Base-by-base conservation (phyloP, 164 flowering plant genomes). In the Liquidambar formosana region DNA sequence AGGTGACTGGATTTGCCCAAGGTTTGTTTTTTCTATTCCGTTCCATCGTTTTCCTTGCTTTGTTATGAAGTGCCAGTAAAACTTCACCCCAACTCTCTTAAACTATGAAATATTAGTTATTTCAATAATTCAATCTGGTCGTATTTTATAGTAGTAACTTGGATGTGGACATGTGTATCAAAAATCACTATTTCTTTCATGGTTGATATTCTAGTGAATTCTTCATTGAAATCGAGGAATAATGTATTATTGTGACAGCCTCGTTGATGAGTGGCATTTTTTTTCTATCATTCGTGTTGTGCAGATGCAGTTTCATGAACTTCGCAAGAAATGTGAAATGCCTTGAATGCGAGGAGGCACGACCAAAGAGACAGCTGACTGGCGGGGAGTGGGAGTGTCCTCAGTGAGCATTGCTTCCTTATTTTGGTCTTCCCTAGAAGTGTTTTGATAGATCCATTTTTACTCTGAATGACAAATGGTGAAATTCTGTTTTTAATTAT, bases 331-430 rank as follows among this genome's bases (percentile, higher is more conserved):
- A 95, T 73, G 58, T 72, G 66, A 88, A 88, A 77, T 95, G 99
- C 77, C 92, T 85, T 57, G 88, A 93, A 64, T 95, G 99, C 63
- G 80, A 88, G 70, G 97, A 88, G 75, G 77, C 83, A 56, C 80
- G 98, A 43, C 98, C 98, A 48, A 85, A 80, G 80, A 82, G 86
- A 72, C 91, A 82, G 79, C 84, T 90, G 70, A 90, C 86, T 69
- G 97, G 96, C 27, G 88, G 91, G 63, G 99, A 93, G 80, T 96
- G 99, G 99, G 97, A 96, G 73, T 96, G 99, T 76, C 99, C 99
- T 75, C 96, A 91, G 99, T 96, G 77, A 84, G 96, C 66, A 68
- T 63, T 62, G 0, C 14, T 49, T 71, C 14, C 25, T 56, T 56
- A 44, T 0, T 57, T 11, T 26, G 27, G 4, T 23, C 19, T 23